phyloP scores from a whole-genome alignment of 2,329 filamentous ascomycete species.

The Diaporthe sp. region DNA sequence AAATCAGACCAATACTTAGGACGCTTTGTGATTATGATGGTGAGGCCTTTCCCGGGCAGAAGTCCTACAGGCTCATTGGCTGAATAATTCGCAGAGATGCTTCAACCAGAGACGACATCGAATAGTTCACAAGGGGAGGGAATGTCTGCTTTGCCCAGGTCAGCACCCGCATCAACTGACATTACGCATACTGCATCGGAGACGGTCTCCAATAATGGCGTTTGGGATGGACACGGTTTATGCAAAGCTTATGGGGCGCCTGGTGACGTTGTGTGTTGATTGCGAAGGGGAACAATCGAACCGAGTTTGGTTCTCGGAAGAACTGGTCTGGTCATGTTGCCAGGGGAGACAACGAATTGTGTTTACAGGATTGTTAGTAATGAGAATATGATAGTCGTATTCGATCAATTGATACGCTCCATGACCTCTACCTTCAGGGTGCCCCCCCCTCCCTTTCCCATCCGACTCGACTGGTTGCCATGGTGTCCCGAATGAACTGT shows the following conservation, averaged over 20 bases:
- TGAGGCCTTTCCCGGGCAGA: neutral
- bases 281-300: neutral
- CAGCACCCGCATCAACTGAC: conserved; percentile 1
- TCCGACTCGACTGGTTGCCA: neutral
- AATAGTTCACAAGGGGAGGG: neutral
- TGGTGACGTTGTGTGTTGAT: neutral
- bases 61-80: neutral
- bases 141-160: neutral
- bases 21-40: neutral
- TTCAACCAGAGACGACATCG: neutral
- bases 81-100: neutral
- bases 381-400: neutral
- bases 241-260: neutral
- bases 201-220: conserved; percentile 23
- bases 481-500: no score
- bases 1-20: neutral
- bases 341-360: neutral
- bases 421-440: neutral
- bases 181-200: conserved; percentile 25
- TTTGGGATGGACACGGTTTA: conserved; percentile 10
- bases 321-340: neutral
- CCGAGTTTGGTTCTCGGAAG: neutral
- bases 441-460: neutral
- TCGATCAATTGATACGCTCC: neutral
- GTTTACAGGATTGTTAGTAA: neutral